A percentile compares a stretch with the other conserved stretches of the same genome.
Evolutionary conservation across 2,329 filamentous ascomycete genomes (phyloP).

Genomic region (Pseudogymnoascus sp.): DNA sequence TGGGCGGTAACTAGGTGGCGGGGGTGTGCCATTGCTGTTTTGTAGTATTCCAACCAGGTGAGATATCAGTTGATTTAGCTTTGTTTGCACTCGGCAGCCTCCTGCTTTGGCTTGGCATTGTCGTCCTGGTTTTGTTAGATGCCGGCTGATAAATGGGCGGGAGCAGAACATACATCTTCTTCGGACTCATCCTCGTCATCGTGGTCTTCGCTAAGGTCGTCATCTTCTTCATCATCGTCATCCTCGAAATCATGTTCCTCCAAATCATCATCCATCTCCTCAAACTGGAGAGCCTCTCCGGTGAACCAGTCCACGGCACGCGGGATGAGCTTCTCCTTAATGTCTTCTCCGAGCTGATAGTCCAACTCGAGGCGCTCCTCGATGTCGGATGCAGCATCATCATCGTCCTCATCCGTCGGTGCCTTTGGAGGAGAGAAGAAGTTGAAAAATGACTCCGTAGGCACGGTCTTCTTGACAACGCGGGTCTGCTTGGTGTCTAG

Average conservation of each 20-base stretch:
- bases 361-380: slow-evolving; percentile 97
- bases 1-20: slow-evolving; percentile 5
- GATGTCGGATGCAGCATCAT: slow-evolving; percentile 78
- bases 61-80: slow-evolving; percentile 50
- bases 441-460: slow-evolving; percentile 92
- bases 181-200: slow-evolving; percentile 77
- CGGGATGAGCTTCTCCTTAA: slow-evolving; percentile 99
- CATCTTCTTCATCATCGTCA: slow-evolving; percentile 81
- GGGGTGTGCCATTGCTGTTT: slow-evolving; percentile 9
- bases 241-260: slow-evolving; percentile 80
- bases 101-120: slow-evolving; percentile 84
- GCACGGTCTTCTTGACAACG: slow-evolving; percentile 97
- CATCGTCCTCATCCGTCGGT: slow-evolving; percentile 63
- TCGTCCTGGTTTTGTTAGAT: slow-evolving; percentile 57
- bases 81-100: slow-evolving; percentile 93
- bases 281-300: slow-evolving; percentile 91
- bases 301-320: slow-evolving; percentile 99
- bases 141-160: background rate
- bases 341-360: slow-evolving; percentile 97
- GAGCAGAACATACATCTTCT: slow-evolving; percentile 57
- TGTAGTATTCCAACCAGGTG: slow-evolving; percentile 15
- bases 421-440: slow-evolving; percentile 92
- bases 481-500: slow-evolving; percentile 97
- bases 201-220: slow-evolving; percentile 73
- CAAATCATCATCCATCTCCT: slow-evolving; percentile 82